Evolutionary conservation across 768 basidiomycete species (phyloP).

Genomic region (Lactifluus piperatus): DNA sequence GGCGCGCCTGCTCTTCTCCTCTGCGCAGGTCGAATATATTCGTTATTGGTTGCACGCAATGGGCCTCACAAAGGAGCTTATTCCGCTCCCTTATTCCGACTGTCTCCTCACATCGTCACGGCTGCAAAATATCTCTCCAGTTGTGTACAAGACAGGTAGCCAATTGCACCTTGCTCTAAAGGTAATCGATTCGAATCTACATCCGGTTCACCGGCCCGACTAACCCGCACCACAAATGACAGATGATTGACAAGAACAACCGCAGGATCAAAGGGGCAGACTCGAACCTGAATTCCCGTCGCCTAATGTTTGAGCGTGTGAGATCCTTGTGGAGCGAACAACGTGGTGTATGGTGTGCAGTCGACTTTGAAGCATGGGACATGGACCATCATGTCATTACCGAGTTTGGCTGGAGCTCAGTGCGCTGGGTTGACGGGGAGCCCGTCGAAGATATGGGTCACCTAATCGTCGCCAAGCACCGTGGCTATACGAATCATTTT

Average conservation of each 20-base stretch:
- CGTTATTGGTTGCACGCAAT: constrained; percentile 78
- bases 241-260: constrained; percentile 77
- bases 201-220: not conserved
- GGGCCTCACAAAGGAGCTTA: constrained; percentile 49
- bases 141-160: constrained; percentile 44
- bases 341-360: constrained; percentile 62
- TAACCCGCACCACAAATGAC: not conserved
- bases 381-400: constrained; percentile 61
- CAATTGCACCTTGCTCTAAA: constrained; percentile 53
- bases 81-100: constrained; percentile 72
- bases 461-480: constrained; percentile 55
- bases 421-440: constrained; percentile 47
- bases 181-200: constrained; percentile 29
- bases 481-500: constrained; percentile 50
- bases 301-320: constrained; percentile 59
- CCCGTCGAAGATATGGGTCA: constrained; percentile 46
- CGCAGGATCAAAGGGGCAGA: constrained; percentile 63
- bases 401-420: constrained; percentile 71
- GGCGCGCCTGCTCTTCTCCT: constrained; percentile 73
- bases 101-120: constrained; percentile 57
- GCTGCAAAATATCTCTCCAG: constrained; percentile 49
- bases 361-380: constrained; percentile 86
- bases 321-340: constrained; percentile 55
- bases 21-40: constrained; percentile 76
- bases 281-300: constrained; percentile 43